A percentile compares a stretch with the other conserved stretches of the same genome.
These are phyloP conservation scores for Colletotrichum melonis DNA, from an alignment of 2,329 filamentous ascomycete genomes.

Conservation along the genomic window DNA sequence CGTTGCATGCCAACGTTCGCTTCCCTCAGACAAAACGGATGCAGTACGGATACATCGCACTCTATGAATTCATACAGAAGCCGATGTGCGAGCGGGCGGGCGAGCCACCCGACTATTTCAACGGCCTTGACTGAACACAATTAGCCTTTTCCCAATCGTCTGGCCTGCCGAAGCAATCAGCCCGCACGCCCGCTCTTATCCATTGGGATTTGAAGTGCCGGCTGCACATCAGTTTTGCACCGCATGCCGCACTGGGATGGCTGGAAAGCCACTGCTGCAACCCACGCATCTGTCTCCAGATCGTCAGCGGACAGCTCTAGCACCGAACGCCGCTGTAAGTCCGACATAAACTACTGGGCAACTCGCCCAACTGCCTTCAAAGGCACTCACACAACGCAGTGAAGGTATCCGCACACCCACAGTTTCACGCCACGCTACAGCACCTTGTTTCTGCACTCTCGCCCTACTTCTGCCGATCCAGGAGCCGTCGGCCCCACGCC, in stretches of 20 bases:
- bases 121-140: neutral
- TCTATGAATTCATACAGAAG: neutral
- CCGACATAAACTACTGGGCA: neutral
- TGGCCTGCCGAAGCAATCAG: slow-evolving; percentile 4
- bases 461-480: slow-evolving; percentile 28
- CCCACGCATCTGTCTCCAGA: slow-evolving; percentile 6
- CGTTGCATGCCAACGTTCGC: neutral
- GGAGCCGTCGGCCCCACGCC: slow-evolving; percentile 32
- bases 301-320: slow-evolving; percentile 27
- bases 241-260: neutral
- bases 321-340: slow-evolving; percentile 14
- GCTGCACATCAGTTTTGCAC: slow-evolving; percentile 4
- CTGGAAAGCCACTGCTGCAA: neutral
- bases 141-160: slow-evolving; percentile 7
- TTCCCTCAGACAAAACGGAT: neutral
- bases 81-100: neutral
- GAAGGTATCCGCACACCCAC: neutral
- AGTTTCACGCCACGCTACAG: neutral
- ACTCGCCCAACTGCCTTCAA: neutral
- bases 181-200: neutral
- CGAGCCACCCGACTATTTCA: neutral
- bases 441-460: slow-evolving; percentile 1
- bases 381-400: neutral
- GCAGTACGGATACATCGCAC: too few species aligned
- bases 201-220: neutral